These are phyloP conservation scores for Cystoisospora suis DNA, from an alignment of 169 alveolate species.

Conservation along the genomic window DNA sequence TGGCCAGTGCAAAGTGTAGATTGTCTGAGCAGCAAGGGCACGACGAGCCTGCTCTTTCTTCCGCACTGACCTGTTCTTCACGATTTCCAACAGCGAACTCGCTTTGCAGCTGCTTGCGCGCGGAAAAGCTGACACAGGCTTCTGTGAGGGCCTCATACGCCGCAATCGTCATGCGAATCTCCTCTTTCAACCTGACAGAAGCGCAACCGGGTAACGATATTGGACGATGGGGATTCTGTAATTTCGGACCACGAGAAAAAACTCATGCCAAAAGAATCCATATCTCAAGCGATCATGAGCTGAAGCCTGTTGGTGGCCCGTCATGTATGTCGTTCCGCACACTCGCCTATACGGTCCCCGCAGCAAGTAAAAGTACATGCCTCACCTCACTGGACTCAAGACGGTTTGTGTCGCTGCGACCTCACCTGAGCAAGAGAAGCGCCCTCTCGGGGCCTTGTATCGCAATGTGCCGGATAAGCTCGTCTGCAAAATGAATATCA, in stretches of 20 bases:
- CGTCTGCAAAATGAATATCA: conserved; percentile 18
- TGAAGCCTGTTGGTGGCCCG: too few species aligned
- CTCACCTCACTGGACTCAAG: neutral
- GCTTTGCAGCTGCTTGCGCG: conserved; percentile 64
- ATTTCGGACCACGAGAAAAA: neutral
- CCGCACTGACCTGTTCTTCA: neutral
- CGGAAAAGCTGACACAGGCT: conserved; percentile 38
- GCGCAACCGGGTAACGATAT: neutral
- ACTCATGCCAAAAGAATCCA: neutral
- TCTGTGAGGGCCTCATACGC: conserved; percentile 55
- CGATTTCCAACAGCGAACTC: conserved; percentile 14
- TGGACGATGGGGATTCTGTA: too few species aligned
- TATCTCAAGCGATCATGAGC: too few species aligned
- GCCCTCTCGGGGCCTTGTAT: conserved; percentile 17
- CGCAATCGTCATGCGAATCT: conserved; percentile 48
- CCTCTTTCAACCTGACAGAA: conserved; percentile 53
- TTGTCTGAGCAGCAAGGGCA: too few species aligned
- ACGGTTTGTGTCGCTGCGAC: too few species aligned
- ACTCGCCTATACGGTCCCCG: neutral
- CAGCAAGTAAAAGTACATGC: neutral
- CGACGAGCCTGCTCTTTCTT: too few species aligned
- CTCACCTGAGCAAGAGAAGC: conserved; percentile 1
- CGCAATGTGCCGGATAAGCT: conserved; percentile 7
- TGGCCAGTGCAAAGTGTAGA: too few species aligned
- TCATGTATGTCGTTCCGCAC: neutral